Conservation (phyloP, 2,329 filamentous ascomycete species). For the Biscogniauxia mediterranea region DNA sequence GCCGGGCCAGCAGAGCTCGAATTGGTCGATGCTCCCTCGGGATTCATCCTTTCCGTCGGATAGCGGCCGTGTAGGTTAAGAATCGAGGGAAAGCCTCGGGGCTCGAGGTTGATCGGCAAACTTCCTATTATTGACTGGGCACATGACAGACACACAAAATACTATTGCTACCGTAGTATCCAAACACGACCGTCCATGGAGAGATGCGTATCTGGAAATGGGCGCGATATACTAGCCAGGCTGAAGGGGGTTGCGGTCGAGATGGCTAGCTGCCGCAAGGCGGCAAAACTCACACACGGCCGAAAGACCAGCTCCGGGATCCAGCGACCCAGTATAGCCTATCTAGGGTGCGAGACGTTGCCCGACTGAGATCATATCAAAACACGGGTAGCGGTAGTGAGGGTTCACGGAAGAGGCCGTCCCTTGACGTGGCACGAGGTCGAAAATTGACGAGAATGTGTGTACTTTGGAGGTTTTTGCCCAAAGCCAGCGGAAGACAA, state of each 20-base stretch:
- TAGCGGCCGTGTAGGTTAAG: slow-evolving; percentile 9
- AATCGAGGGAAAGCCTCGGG: slow-evolving; percentile 12
- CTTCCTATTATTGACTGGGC: slow-evolving; percentile 15
- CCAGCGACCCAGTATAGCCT: slow-evolving; percentile 13
- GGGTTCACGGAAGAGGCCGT: slow-evolving; percentile 17
- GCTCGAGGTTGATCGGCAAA: slow-evolving; percentile 19
- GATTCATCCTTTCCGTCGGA: slow-evolving; percentile 25
- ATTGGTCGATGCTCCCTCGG: slow-evolving; percentile 21
- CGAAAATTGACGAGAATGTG: slow-evolving; percentile 22
- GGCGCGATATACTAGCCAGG: slow-evolving; percentile 18
- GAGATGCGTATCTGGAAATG: slow-evolving; percentile 14
- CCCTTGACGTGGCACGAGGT: slow-evolving; percentile 20
- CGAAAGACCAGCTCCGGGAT: slow-evolving; percentile 18
- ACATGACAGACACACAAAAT: slow-evolving; percentile 21
- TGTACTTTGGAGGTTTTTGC: slow-evolving; percentile 26
- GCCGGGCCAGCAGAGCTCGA: slow-evolving; percentile 36
- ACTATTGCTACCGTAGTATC: slow-evolving; percentile 17
- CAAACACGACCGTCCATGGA: slow-evolving; percentile 20
- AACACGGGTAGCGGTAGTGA: slow-evolving; percentile 11
- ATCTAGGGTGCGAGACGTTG: slow-evolving; percentile 15
- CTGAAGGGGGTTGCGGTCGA: slow-evolving; percentile 4
- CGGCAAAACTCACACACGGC: slow-evolving; percentile 20
- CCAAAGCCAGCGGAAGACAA: slow-evolving; percentile 21
- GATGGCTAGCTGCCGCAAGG: slow-evolving; percentile 19
- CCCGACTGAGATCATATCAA: slow-evolving; percentile 15